A percentile compares a stretch with the other conserved stretches of the same genome.
Evolutionary conservation across 2,329 filamentous ascomycete genomes (phyloP).

Genomic region (Beauveria varroae): DNA sequence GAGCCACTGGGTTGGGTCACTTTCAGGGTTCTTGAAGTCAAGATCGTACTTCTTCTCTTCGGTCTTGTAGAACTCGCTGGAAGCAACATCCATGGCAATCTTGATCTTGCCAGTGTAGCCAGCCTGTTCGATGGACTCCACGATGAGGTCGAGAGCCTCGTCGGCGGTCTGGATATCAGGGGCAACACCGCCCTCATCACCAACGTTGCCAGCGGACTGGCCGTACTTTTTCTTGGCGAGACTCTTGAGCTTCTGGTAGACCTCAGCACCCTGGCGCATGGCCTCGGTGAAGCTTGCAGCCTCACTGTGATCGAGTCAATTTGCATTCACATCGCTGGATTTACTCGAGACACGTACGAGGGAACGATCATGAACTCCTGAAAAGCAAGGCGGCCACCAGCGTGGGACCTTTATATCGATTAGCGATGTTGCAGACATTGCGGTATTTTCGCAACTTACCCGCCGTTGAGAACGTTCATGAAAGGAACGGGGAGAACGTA

Average conservation of each 20-base stretch:
- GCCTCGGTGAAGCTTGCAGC: slow-evolving; percentile 92
- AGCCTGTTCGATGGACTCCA: slow-evolving; percentile 84
- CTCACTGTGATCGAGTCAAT: slow-evolving; percentile 38
- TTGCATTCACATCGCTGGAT: slow-evolving; percentile 10
- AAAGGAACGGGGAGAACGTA: slow-evolving; percentile 86
- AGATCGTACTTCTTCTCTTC: slow-evolving; percentile 99
- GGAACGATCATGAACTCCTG: slow-evolving; percentile 96
- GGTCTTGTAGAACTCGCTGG: slow-evolving; percentile 98
- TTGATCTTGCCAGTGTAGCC: slow-evolving; percentile 95
- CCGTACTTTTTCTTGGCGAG: slow-evolving; percentile 99
- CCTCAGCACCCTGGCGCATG: slow-evolving; percentile 91
- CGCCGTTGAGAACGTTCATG: slow-evolving; percentile 88
- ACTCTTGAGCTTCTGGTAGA: slow-evolving; percentile 95
- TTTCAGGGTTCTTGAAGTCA: slow-evolving; percentile 99
- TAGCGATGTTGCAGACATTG: slow-evolving; percentile 12
- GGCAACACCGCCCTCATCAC: slow-evolving; percentile 98
- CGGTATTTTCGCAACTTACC: slow-evolving; percentile 28
- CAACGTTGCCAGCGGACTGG: slow-evolving; percentile 96
- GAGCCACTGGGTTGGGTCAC: slow-evolving; percentile 94
- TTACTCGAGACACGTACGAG: slow-evolving; percentile 45
- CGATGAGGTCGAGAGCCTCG: slow-evolving; percentile 95
- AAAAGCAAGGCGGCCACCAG: slow-evolving; percentile 90
- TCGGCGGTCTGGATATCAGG: slow-evolving; percentile 96
- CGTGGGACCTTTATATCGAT: slow-evolving; percentile 63
- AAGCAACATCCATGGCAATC: slow-evolving; percentile 98